A percentile compares a stretch with the other conserved stretches of the same genome.
These are phyloP conservation scores for Salix suchowensis DNA, from an alignment of 345 rosid genomes.

Conservation along the genomic window DNA sequence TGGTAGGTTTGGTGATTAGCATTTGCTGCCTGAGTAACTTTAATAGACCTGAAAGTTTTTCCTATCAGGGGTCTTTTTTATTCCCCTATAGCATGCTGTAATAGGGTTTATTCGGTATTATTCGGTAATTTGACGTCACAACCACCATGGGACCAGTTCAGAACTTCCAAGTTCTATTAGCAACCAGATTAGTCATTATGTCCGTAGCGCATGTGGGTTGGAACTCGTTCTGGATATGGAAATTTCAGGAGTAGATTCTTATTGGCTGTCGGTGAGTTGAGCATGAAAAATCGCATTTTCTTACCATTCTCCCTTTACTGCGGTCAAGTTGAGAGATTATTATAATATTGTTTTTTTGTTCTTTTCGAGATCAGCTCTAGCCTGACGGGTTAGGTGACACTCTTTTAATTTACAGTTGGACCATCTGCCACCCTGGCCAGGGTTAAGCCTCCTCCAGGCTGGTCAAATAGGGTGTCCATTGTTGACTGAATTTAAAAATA, in stretches of 20 bases:
- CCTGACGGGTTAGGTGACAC: background rate
- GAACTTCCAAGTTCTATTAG: background rate
- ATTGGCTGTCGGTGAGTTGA: background rate
- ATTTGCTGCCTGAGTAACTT: background rate
- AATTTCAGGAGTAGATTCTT: background rate
- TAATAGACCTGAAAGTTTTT: background rate
- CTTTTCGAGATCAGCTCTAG: background rate
- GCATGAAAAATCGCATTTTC: background rate
- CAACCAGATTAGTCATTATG: background rate
- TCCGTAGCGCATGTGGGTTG: background rate
- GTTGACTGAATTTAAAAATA: background rate
- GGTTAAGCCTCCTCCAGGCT: background rate
- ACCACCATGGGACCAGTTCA: background rate
- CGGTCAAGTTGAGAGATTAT: background rate
- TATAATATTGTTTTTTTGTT: too few species aligned
- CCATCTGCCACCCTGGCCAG: background rate
- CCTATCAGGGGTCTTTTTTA: background rate
- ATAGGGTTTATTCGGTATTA: background rate
- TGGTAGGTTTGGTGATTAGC: conserved; percentile 7
- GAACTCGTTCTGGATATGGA: background rate
- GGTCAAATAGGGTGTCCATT: background rate
- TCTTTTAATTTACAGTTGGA: too few species aligned
- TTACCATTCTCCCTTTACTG: background rate
- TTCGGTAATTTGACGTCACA: background rate
- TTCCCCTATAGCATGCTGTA: too few species aligned